Evolutionary conservation across 345 rosid genomes (phyloP).

Genomic region (Eucalyptus pauciflora): DNA sequence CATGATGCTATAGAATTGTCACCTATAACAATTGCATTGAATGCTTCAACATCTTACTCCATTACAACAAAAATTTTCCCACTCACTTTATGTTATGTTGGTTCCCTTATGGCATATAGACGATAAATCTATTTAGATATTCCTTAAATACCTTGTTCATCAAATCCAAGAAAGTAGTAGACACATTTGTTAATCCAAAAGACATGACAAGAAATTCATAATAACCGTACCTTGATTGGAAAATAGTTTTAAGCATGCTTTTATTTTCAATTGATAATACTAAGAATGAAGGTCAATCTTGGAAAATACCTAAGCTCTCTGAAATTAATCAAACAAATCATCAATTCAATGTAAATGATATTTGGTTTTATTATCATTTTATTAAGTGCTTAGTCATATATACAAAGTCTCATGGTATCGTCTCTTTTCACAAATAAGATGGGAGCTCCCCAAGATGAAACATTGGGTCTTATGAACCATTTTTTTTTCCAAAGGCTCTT

Average conservation of each 20-base stretch:
- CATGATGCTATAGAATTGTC: not conserved
- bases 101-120: no score
- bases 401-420: not conserved
- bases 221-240: accelerated
- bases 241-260: not conserved
- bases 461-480: not conserved
- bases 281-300: not conserved
- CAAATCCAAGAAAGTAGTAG: not conserved
- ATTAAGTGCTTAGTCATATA: not conserved
- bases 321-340: not conserved
- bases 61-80: not conserved
- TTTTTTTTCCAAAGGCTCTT: not conserved
- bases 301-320: not conserved
- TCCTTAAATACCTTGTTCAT: no score
- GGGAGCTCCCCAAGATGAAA: not conserved
- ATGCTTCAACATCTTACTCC: not conserved
- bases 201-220: not conserved
- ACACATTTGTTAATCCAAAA: not conserved
- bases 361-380: not conserved
- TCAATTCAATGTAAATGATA: not conserved
- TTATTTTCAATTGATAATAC: not conserved
- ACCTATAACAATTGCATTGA: not conserved
- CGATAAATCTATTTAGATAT: not conserved
- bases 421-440: not conserved
- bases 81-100: not conserved